Percentiles rank a stretch among this genome's conserved stretches.
phyloP scores from a whole-genome alignment of 208 protist species.

The Wallacemonas sp. region DNA sequence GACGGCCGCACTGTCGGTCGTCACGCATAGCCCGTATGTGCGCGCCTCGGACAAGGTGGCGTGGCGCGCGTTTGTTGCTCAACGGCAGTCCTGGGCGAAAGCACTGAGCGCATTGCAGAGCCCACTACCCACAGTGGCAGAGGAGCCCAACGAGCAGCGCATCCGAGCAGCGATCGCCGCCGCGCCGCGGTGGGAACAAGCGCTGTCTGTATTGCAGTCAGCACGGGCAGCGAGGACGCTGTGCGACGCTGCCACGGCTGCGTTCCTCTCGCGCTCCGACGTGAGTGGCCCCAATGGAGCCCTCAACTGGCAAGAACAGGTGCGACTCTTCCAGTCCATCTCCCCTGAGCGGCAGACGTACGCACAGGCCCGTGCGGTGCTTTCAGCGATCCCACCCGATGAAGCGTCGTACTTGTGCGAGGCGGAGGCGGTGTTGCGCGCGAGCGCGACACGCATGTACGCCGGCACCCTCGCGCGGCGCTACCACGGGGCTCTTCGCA shows the following conservation, averaged over 20 bases:
- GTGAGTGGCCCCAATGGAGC: slow-evolving; percentile 2
- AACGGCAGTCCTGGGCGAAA: not conserved
- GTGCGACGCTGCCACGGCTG: not conserved
- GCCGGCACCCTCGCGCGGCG: slow-evolving; percentile 49
- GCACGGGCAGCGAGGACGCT: not conserved
- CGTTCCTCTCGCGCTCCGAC: slow-evolving; percentile 13
- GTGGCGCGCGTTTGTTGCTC: slow-evolving; percentile 19
- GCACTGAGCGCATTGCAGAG: slow-evolving; percentile 7
- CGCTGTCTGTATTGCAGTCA: slow-evolving; percentile 15
- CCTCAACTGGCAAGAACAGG: slow-evolving; percentile 21
- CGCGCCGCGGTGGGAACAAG: slow-evolving; percentile 32
- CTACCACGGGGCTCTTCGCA: slow-evolving; percentile 16
- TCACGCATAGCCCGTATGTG: slow-evolving; percentile 32
- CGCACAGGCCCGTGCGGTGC: slow-evolving; percentile 27
- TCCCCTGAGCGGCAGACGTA: slow-evolving; percentile 30
- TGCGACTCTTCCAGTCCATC: slow-evolving; percentile 18
- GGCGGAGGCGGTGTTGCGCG: slow-evolving; percentile 22
- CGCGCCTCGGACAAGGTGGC: slow-evolving; percentile 47
- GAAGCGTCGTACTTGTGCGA: slow-evolving; percentile 24
- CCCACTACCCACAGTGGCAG: slow-evolving; percentile 9
- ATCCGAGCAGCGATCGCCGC: slow-evolving; percentile 17
- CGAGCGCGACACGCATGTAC: slow-evolving; percentile 49
- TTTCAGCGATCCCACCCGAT: slow-evolving; percentile 26
- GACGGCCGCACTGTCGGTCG: slow-evolving; percentile 37
- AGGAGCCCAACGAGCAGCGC: too few relatives aligned